phyloP scores from a whole-genome alignment of 257 asterid genomes.

The Perilla frutescens region DNA sequence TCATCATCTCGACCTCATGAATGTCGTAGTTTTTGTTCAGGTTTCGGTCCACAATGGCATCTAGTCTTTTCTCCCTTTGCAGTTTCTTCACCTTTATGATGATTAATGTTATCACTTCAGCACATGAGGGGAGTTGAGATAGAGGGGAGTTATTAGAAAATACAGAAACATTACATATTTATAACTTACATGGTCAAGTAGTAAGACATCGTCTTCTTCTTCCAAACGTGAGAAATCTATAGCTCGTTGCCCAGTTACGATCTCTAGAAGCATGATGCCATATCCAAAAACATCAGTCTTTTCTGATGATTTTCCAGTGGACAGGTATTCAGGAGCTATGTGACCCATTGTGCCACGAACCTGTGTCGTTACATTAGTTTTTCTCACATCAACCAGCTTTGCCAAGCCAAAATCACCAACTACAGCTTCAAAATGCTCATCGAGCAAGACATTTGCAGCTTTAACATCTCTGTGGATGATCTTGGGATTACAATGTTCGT shows the following conservation, averaged over 20 bases:
- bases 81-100: slow-evolving; percentile 73
- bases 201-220: slow-evolving; percentile 93
- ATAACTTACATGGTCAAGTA: slow-evolving; percentile 87
- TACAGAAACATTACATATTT: neutral
- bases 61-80: slow-evolving; percentile 76
- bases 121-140: neutral
- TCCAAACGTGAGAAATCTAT: slow-evolving; percentile 96
- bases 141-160: neutral
- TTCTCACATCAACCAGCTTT: slow-evolving; percentile 84
- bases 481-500: slow-evolving; percentile 94
- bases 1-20: slow-evolving; percentile 92
- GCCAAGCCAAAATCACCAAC: slow-evolving; percentile 99
- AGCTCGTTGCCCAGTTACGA: slow-evolving; percentile 95
- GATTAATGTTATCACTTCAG: neutral
- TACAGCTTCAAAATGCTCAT: slow-evolving; percentile 91
- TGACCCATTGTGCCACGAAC: slow-evolving; percentile 99
- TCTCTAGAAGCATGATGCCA: slow-evolving; percentile 94
- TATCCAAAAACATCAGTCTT: slow-evolving; percentile 95
- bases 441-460: slow-evolving; percentile 97
- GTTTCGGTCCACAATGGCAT: slow-evolving; percentile 84
- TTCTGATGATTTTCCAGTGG: slow-evolving; percentile 96
- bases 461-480: slow-evolving; percentile 96
- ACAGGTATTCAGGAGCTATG: slow-evolving; percentile 95
- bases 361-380: slow-evolving; percentile 94
- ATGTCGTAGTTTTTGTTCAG: slow-evolving; percentile 55